Conservation (phyloP, 495 filamentous ascomycete species). For the Aspergillus affinis region DNA sequence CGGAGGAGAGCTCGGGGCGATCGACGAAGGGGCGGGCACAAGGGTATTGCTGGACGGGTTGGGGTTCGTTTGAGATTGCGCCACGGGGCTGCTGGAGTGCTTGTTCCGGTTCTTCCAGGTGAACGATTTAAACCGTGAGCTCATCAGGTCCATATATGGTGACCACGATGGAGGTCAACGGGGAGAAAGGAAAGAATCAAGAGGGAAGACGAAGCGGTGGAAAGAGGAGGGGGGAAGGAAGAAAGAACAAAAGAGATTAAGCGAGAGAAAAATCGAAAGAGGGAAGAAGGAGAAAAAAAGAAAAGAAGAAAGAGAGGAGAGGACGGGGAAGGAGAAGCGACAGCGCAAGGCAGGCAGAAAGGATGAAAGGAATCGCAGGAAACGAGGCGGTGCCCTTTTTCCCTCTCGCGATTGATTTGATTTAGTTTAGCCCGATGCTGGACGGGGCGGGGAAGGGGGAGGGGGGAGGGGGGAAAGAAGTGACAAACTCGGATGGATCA, state of each 20-base stretch:
- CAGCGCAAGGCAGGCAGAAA: neutral
- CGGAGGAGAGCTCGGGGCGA: conserved; percentile 38
- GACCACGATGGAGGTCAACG: conserved; percentile 18
- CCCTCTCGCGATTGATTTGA: neutral
- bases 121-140: conserved; percentile 49
- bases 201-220: conserved; percentile 12
- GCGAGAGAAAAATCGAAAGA: conserved; percentile 15
- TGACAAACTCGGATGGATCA: neutral
- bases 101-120: conserved; percentile 48
- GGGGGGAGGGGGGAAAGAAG: neutral
- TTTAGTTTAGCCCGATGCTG: neutral
- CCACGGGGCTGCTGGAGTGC: conserved; percentile 25
- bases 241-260: conserved; percentile 12
- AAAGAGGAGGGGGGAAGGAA: conserved; percentile 11
- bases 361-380: conserved; percentile 9
- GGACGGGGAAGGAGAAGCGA: neutral
- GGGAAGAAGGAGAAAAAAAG: conserved; percentile 9
- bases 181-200: conserved; percentile 14
- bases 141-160: conserved; percentile 50
- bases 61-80: conserved; percentile 10
- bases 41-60: conserved; percentile 25
- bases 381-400: conserved; percentile 6
- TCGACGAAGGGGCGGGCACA: conserved; percentile 33
- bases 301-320: conserved; percentile 8
- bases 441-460: no score